Conservation (phyloP, 257 asterid genomes). For the Avicennia marina region DNA sequence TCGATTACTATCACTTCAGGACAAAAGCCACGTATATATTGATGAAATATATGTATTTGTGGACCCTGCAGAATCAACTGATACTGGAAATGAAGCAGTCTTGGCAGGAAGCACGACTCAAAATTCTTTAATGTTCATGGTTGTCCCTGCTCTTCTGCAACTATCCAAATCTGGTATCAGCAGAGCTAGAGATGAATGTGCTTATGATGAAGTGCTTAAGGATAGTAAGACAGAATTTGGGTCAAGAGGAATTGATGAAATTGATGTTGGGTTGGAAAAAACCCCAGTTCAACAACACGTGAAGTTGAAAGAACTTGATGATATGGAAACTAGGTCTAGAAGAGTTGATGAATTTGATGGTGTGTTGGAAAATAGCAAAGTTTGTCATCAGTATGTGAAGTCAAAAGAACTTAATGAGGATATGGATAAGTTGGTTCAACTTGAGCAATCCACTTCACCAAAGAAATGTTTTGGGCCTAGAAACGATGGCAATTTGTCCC, state of each 20-base stretch:
- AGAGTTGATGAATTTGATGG: no score
- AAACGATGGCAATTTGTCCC: constrained; percentile 19
- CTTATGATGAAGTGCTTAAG: constrained; percentile 39
- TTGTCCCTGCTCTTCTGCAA: constrained; percentile 81
- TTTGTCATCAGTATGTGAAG: no score
- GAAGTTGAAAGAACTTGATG: constrained; percentile 29
- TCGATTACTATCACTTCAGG: constrained; percentile 81
- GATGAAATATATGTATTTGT: constrained; percentile 78
- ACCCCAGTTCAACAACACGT: constrained; percentile 26
- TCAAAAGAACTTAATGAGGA: no score
- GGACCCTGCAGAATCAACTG: constrained; percentile 51
- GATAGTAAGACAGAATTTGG: constrained; percentile 30
- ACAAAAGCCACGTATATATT: constrained; percentile 46
- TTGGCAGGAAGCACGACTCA: constrained; percentile 39
- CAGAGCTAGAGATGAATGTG: constrained; percentile 32
- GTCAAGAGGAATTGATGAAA: constrained; percentile 21
- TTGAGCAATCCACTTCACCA: constrained; percentile 17
- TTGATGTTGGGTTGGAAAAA: constrained; percentile 22
- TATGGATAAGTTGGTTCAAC: constrained; percentile 27
- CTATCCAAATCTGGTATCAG: constrained; percentile 56
- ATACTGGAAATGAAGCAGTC: constrained; percentile 41
- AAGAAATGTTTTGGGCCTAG: constrained; percentile 22
- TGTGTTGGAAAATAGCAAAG: no score
- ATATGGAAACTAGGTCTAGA: no score
- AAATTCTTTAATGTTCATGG: constrained; percentile 83